phyloP scores from a whole-genome alignment of 768 basidiomycete genomes.

The Trametes gibbosa region DNA sequence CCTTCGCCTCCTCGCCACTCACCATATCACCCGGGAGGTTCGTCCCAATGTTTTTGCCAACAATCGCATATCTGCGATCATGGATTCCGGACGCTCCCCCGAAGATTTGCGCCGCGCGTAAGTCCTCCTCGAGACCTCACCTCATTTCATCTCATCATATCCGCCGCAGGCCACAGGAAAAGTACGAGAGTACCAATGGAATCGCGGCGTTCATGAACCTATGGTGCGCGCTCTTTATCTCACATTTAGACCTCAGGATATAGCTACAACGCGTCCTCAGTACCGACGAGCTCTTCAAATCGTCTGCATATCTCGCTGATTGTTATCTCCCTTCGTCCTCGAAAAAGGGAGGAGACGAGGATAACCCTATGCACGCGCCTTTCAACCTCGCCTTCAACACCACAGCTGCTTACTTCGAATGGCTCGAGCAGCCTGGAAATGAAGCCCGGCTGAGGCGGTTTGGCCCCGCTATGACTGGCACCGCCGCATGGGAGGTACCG shows the following conservation, averaged over 20 bases:
- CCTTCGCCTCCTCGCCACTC: constrained; percentile 73
- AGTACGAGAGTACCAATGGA: constrained; percentile 65
- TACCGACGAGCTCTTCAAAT: constrained; percentile 75
- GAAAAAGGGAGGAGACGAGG: neutral
- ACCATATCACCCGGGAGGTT: constrained; percentile 70
- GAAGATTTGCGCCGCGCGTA: constrained; percentile 49
- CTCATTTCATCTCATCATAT: no score
- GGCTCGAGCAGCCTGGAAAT: constrained; percentile 62
- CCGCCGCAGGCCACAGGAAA: constrained; percentile 49
- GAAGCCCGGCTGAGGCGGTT: constrained; percentile 57
- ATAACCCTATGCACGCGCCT: constrained; percentile 50
- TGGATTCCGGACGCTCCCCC: constrained; percentile 65
- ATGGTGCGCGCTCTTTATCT: constrained; percentile 43
- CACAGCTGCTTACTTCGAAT: constrained; percentile 55
- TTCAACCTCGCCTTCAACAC: constrained; percentile 72
- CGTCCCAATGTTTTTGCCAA: constrained; percentile 70
- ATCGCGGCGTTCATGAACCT: constrained; percentile 69
- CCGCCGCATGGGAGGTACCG: constrained; percentile 61
- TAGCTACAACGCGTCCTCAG: constrained; percentile 33
- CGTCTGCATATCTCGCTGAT: constrained; percentile 73
- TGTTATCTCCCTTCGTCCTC: constrained; percentile 25
- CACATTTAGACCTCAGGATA: no score
- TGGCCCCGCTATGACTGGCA: constrained; percentile 74
- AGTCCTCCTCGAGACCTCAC: constrained; percentile 1
- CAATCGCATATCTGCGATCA: constrained; percentile 64